Evolutionary conservation across 176 grass and related monocot species (phyloP).

Genomic region (Chloris gayana): DNA sequence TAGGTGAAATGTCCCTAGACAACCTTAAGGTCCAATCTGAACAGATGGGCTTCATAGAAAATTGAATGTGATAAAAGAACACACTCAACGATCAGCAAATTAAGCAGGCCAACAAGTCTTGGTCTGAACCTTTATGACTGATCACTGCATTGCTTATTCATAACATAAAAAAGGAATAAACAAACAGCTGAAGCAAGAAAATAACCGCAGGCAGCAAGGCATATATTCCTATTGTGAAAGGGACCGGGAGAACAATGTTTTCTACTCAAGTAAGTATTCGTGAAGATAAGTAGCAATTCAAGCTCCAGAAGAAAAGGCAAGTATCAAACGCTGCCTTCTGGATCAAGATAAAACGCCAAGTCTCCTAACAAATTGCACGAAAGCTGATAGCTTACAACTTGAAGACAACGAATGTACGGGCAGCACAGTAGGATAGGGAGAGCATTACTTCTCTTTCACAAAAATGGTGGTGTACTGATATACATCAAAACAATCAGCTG

Average conservation of each 20-base stretch:
- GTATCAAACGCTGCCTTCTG: constrained; percentile 37
- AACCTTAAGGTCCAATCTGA: neutral
- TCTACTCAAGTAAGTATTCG: neutral
- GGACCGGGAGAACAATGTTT: neutral
- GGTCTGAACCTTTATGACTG: neutral
- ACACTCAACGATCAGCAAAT: neutral
- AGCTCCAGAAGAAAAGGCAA: constrained; percentile 21
- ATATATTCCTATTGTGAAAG: constrained; percentile 8
- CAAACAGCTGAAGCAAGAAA: constrained; percentile 9
- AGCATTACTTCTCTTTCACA: constrained; percentile 26
- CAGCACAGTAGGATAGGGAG: neutral
- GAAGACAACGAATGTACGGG: constrained; percentile 24
- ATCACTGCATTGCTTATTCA: neutral
- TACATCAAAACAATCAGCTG: neutral
- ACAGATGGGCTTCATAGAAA: neutral
- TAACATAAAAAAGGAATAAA: neutral
- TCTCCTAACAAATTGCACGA: constrained; percentile 14
- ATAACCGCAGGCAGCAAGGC: neutral
- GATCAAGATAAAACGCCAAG: constrained; percentile 39
- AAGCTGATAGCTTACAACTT: constrained; percentile 10
- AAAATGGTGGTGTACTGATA: constrained; percentile 10
- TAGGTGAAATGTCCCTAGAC: too few species aligned
- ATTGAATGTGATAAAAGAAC: neutral
- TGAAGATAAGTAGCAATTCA: constrained; percentile 16
- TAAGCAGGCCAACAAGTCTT: neutral